Base-by-base conservation (phyloP, 352 stramenopile species). In the Phytopythium chamaehyphon region DNA sequence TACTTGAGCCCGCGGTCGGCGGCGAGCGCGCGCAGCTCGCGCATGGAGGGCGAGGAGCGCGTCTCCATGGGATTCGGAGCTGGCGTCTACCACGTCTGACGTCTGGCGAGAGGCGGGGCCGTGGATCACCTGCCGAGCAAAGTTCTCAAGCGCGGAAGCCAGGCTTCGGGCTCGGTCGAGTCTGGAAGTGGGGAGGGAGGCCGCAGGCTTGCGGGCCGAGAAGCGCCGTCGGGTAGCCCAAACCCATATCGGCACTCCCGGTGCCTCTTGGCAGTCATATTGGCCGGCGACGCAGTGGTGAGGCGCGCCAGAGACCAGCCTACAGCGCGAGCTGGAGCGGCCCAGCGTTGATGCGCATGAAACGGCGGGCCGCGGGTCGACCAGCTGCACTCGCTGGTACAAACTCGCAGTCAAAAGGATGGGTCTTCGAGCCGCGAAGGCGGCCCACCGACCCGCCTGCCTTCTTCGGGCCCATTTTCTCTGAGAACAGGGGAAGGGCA, bases 1-100 rank as follows among this genome's bases (percentile, higher is more conserved):
- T 91, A 88, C 69, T 93, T 91, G 53, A 93, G 71, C 1, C 83
- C 83, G 50, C 82, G 80, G 48, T 88, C 76, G 58, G 73, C 70
- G 22, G 83, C 83, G 51, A 91, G 47, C 15, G 55, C 65, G 56
- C 70, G 83, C 53, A 93, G 69, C 64, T 93, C 73, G 39, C 66
- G 51, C 80, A 93, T 90, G 26, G 83, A 91, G 33, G 80, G 80
- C 57, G 78, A 93, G 4, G 76, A 93, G 40, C 83, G 75, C 8
- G 83, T 93, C 70, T 93, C 83, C 83, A 93, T 88, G 36, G 47
- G 19, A 19, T 14, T 19, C 11, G 35, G n/a, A n/a, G n/a, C n/a
- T n/a, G n/a, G n/a, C n/a, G n/a, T n/a, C n/a, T n/a, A n/a, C n/a
- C n/a, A n/a, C n/a, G n/a, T n/a, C n/a, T n/a, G n/a, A n/a, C n/a